Percentiles rank a stretch among this genome's conserved stretches.
Conservation (phyloP, 805 yeast species). For the Grigorovia jiainica region DNA sequence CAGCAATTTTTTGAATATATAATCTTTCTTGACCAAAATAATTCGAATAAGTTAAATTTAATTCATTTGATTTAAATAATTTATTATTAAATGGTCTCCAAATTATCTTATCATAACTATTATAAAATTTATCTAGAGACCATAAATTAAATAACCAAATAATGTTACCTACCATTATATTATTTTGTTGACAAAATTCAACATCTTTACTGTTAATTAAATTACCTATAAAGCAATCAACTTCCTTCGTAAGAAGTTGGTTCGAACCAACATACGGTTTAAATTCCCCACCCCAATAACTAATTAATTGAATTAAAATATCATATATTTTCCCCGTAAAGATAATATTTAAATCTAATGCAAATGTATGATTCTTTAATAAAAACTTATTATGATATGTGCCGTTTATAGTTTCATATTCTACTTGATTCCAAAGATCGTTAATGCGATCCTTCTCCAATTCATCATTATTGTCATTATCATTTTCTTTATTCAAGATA, state of each 20-base stretch:
- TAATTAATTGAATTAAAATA: slow-evolving; percentile 38
- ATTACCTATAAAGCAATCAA: slow-evolving; percentile 51
- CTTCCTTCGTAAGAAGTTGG: slow-evolving; percentile 16
- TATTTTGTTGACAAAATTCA: slow-evolving; percentile 31
- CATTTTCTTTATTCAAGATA: too few relatives aligned
- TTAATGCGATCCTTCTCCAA: slow-evolving; percentile 9
- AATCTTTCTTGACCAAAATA: slow-evolving; percentile 78
- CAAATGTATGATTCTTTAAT: slow-evolving; percentile 39
- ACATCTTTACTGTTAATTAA: slow-evolving; percentile 52
- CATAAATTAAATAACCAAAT: slow-evolving; percentile 70
- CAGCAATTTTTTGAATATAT: slow-evolving; percentile 56
- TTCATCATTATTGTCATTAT: slow-evolving; percentile 4
- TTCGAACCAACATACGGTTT: slow-evolving; percentile 15
- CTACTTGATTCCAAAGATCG: slow-evolving; percentile 8
- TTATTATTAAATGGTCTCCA: slow-evolving; percentile 54
- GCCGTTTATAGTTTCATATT: neutral
- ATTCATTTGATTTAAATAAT: slow-evolving; percentile 43
- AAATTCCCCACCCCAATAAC: slow-evolving; percentile 46
- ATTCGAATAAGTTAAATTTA: slow-evolving; percentile 61
- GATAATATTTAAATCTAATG: slow-evolving; percentile 45
- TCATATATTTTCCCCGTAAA: slow-evolving; percentile 36
- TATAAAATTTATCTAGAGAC: slow-evolving; percentile 42
- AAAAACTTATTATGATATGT: slow-evolving; percentile 14
- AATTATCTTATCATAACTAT: slow-evolving; percentile 47
- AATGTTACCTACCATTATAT: slow-evolving; percentile 49